Conservation (phyloP, 305 asterid species). For the Ruellia speciosa region DNA sequence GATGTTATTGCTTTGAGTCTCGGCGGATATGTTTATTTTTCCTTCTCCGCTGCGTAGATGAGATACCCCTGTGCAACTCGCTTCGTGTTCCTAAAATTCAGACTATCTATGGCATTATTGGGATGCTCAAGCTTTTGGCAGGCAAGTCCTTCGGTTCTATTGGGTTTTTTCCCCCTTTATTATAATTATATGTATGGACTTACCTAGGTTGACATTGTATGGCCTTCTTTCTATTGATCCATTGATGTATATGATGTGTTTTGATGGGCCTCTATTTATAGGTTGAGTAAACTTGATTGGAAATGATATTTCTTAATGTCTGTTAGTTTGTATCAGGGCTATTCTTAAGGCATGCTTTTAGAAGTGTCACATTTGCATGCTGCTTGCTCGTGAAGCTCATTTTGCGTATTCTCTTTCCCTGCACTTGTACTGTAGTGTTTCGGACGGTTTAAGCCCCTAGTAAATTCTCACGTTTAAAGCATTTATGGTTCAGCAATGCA, state of each 20-base stretch:
- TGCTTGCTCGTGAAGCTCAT: not conserved
- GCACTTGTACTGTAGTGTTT: not conserved
- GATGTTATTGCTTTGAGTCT: not conserved
- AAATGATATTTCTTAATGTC: not conserved
- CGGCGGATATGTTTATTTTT: not conserved
- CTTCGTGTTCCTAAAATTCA: constrained; percentile 85
- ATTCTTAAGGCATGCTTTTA: not conserved
- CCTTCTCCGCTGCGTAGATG: constrained; percentile 39
- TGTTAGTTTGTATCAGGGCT: not conserved
- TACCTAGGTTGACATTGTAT: constrained; percentile 8
- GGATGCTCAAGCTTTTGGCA: constrained; percentile 86
- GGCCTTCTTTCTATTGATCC: constrained; percentile 2
- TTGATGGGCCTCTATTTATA: not conserved
- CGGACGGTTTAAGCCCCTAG: not conserved
- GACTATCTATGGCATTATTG: constrained; percentile 86
- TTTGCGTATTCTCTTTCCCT: not conserved
- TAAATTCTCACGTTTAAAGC: not conserved
- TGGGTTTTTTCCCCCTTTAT: not conserved
- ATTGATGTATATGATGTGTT: not conserved
- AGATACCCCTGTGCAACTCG: constrained; percentile 54
- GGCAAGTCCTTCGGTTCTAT: constrained; percentile 36
- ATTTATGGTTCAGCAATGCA: not conserved
- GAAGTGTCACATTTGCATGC: not conserved
- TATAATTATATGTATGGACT: not conserved
- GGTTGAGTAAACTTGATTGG: constrained; percentile 10